Evolutionary conservation across 805 yeast genomes (phyloP).

Genomic region (Candida takata): DNA sequence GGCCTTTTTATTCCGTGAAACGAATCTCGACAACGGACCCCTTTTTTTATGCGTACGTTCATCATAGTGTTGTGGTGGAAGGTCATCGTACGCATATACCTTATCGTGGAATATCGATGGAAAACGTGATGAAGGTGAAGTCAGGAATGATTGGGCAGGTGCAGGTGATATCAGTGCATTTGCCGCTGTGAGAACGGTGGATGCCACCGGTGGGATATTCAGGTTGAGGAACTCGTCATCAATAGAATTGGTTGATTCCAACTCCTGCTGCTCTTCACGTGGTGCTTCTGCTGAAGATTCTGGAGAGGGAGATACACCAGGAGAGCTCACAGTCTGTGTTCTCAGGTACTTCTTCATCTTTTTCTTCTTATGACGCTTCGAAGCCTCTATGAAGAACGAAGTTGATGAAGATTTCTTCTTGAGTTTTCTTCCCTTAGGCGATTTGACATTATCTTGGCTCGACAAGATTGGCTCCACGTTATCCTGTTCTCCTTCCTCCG

Average conservation of each 20-base stretch:
- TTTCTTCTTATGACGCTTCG: slow-evolving; percentile 8
- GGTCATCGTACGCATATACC: slow-evolving; percentile 54
- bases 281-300: background rate
- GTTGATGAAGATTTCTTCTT: slow-evolving; percentile 1
- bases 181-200: slow-evolving; percentile 73
- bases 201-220: slow-evolving; percentile 59
- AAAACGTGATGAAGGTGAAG: slow-evolving; percentile 58
- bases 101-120: slow-evolving; percentile 77
- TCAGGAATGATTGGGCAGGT: slow-evolving; percentile 61
- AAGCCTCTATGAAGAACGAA: slow-evolving; percentile 3
- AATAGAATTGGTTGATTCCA: slow-evolving; percentile 4
- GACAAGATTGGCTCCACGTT: background rate
- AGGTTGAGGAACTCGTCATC: slow-evolving; percentile 20
- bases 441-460: slow-evolving; percentile 1
- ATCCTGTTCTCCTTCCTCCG: slow-evolving; percentile 4
- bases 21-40: slow-evolving; percentile 1
- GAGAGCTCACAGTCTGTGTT: slow-evolving; percentile 16
- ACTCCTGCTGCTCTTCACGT: background rate
- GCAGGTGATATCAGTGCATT: slow-evolving; percentile 73
- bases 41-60: background rate
- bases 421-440: background rate
- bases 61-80: slow-evolving; percentile 48
- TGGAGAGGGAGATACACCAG: background rate
- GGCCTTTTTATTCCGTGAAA: slow-evolving; percentile 9
- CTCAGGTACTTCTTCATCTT: slow-evolving; percentile 16